These are phyloP conservation scores for Passalora sequoiae DNA, from an alignment of 2,329 filamentous ascomycete species.

Conservation along the genomic window DNA sequence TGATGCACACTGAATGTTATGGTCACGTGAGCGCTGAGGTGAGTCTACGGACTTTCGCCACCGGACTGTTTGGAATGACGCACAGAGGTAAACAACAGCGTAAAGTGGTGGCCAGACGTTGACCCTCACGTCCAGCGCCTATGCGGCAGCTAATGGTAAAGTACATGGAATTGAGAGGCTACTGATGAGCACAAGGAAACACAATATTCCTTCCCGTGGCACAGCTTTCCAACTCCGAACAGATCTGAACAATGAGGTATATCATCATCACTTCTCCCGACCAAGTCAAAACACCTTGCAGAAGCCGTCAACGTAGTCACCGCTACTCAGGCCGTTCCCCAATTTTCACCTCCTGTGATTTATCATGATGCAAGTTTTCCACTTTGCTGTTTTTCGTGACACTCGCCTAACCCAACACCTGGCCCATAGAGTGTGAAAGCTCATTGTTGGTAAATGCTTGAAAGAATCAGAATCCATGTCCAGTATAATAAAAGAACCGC, in stretches of 20 bases:
- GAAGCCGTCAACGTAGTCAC: constrained; percentile 7
- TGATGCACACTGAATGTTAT: too few relatives aligned
- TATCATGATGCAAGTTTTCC: constrained; percentile 14
- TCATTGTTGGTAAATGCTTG: constrained; percentile 12
- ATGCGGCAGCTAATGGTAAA: constrained; percentile 1
- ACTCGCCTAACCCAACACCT: constrained; percentile 10
- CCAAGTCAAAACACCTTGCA: constrained; percentile 5
- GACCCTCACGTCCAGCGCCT: background rate
- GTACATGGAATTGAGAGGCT: constrained; percentile 8
- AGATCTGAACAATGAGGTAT: constrained; percentile 7
- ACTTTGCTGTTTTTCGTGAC: constrained; percentile 14
- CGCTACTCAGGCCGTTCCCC: constrained; percentile 6
- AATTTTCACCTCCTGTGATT: constrained; percentile 7
- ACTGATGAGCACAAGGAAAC: constrained; percentile 6
- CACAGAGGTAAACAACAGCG: background rate
- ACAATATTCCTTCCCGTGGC: constrained; percentile 1
- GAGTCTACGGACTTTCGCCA: too few relatives aligned
- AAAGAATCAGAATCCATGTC: constrained; percentile 7
- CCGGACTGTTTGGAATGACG: background rate
- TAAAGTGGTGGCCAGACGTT: background rate
- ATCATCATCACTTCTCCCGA: constrained; percentile 5
- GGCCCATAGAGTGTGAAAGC: constrained; percentile 5
- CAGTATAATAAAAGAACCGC: constrained; percentile 7
- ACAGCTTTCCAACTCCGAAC: constrained; percentile 3
- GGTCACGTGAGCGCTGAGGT: too few relatives aligned